phyloP scores from a whole-genome alignment of 495 filamentous ascomycete genomes.

The Penicillium dipodomyicola region DNA sequence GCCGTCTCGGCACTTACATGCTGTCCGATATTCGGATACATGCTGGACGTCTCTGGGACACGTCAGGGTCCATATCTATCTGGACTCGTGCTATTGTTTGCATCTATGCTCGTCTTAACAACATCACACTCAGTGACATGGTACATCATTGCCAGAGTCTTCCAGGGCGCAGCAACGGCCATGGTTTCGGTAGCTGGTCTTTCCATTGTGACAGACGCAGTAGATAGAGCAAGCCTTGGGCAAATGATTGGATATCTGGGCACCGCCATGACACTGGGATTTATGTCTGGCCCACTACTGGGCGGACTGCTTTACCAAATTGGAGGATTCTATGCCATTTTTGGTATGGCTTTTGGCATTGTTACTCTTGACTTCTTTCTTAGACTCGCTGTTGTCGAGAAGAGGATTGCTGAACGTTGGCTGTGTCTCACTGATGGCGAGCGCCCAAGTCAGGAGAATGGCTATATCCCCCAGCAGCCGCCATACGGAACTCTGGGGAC shows the following conservation, averaged over 20 bases:
- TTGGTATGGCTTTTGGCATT: constrained; percentile 61
- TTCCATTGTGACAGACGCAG: constrained; percentile 70
- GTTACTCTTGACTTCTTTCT: constrained; percentile 61
- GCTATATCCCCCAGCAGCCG: constrained; percentile 6
- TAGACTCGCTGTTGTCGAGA: constrained; percentile 64
- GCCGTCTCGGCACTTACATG: constrained; percentile 17
- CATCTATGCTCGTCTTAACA: constrained; percentile 62
- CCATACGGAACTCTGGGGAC: constrained; percentile 8
- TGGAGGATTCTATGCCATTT: constrained; percentile 65
- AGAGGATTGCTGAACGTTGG: constrained; percentile 65
- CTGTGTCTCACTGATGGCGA: constrained; percentile 11
- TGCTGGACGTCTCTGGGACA: constrained; percentile 16
- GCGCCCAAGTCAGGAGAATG: constrained; percentile 10
- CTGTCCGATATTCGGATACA: constrained; percentile 20
- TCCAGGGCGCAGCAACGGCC: constrained; percentile 68
- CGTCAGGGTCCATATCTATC: constrained; percentile 61
- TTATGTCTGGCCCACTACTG: constrained; percentile 65
- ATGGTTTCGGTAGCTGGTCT: constrained; percentile 67
- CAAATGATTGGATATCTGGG: constrained; percentile 66
- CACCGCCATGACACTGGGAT: constrained; percentile 59
- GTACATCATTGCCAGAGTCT: constrained; percentile 58
- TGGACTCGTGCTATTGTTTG: constrained; percentile 62
- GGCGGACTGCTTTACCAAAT: constrained; percentile 67
- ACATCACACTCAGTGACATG: constrained; percentile 59
- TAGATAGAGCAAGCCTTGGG: constrained; percentile 57